Evolutionary conservation across 345 rosid genomes (phyloP), one percentile per base, ranked within the genome.

Genomic region (Pistacia atlantica): DNA sequence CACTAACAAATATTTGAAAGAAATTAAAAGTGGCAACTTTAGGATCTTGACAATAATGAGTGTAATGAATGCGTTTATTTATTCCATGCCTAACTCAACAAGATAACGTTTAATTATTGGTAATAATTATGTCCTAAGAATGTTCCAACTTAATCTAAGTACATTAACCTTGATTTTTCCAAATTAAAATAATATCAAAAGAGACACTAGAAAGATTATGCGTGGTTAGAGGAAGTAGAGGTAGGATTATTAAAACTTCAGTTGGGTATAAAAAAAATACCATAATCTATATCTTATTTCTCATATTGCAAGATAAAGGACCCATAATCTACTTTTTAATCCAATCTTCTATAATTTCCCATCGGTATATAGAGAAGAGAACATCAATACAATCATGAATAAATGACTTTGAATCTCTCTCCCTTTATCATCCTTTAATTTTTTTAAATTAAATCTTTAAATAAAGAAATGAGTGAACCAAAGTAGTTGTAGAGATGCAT

Each of bases 1-100:
- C 86, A 85, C 88, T 80, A 80, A 67, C 76, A 28, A 51, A 71
- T 14, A 17, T 3, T 63, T 63, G 18, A 46, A 18, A 45, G n/a
- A 17, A 42, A 42, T 42, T 42, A 42, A 37, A 77, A 71, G 12
- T 22, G 48, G 46, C 57, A 56, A 57, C 22, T 51, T 45, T 65
- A n/a, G 51, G 60, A 46, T 72, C 31, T 51, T 33, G 33, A 60
- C 45, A 71, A 75, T 68, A 16, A 31, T 67, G 63, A 75, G 84
- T 82, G 86, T 76, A 74, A 82, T 78, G 42, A 72, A 73, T 66
- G 75, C 68, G 78, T 71, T 55, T 16, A 42, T 42, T 42, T 42
- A 42, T 69, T 49, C 37, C 73, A 70, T 74, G 71, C 75, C 73
- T 63, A 69, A 77, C 66, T 69, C 61, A 70, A 14, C 13, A 13